These are phyloP conservation scores for Ramaria rubella DNA, from an alignment of 768 basidiomycete species.

Conservation along the genomic window DNA sequence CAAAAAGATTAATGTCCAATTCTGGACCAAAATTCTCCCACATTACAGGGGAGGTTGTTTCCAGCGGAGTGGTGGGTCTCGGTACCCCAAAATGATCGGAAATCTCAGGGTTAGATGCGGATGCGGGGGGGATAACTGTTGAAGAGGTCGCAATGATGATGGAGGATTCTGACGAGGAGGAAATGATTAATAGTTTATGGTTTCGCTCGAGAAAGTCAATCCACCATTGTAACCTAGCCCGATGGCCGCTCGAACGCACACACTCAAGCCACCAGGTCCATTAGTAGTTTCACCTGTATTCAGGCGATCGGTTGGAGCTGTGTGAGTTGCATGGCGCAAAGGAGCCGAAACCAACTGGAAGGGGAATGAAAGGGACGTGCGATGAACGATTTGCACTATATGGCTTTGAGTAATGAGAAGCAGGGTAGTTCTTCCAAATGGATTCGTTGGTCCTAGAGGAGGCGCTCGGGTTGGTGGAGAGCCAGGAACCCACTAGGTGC, in stretches of 20 bases:
- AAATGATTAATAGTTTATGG: neutral
- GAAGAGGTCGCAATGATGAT: conserved; percentile 61
- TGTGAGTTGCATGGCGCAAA: conserved; percentile 40
- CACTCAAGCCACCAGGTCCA: conserved; percentile 33
- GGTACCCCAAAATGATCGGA: conserved; percentile 41
- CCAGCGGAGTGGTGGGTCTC: conserved; percentile 25
- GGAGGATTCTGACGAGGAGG: conserved; percentile 38
- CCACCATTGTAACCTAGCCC: conserved; percentile 55
- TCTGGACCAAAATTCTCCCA: conserved; percentile 60
- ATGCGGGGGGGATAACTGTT: conserved; percentile 36
- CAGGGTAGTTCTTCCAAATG: conserved; percentile 48
- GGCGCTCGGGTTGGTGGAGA: conserved; percentile 48
- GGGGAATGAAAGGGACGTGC: conserved; percentile 49
- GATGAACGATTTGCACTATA: conserved; percentile 30
- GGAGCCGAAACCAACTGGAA: conserved; percentile 35
- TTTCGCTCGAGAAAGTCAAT: neutral
- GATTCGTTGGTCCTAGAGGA: conserved; percentile 48
- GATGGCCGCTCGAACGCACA: conserved; percentile 55
- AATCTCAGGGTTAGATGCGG: conserved; percentile 19
- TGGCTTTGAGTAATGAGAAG: conserved; percentile 62
- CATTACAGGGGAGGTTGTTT: conserved; percentile 29
- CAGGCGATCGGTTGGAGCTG: neutral
- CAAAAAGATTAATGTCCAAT: conserved; percentile 50
- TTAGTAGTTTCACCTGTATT: conserved; percentile 14
- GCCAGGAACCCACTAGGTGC: conserved; percentile 46